Base-by-base conservation (phyloP, 768 basidiomycete genomes). In the Russula sp. region DNA sequence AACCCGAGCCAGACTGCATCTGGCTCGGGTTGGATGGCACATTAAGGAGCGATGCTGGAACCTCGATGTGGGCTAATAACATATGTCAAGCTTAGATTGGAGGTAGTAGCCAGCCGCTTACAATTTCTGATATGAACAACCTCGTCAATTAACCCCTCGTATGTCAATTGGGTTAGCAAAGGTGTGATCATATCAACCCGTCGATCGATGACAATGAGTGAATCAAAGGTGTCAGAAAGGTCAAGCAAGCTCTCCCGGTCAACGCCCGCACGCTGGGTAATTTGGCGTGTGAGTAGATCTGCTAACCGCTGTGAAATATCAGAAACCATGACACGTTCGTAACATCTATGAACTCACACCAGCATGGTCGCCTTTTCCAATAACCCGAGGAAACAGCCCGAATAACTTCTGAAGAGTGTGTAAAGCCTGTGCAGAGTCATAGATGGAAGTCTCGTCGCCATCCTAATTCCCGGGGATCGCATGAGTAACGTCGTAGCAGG, bases 91-190 rank as follows among this genome's bases (percentile, higher is more conserved):
- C 29, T 25, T 4, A 9, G n/a, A 29, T 25, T 25, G 43, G n/a
- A n/a, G 52, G 16, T 47, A 34, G 51, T 32, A 22, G 60, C 34
- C 5, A n/a, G 18, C 5, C 10, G 73, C 87, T 61, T 68, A 93
- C 95, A 88, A 69, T 97, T 93, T 72, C 83, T 88, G 64, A 99
- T 87, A 0, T 92, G 90, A 50, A 97, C 78, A 39, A 93, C 75
- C 72, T 99, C 97, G 70, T 98, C 97, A 38, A 98, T 79, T 51
- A 99, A 85, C 20, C 97, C 97, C 71, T 98, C 89, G 67, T 98
- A 98, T 0, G 97, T 99, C 59, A 98, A 77, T 69, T 98, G 95
- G 2, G 97, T 98, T 49, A 96, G 82, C 54, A 98, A 77, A 1
- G 97, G 93, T 0, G 97, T 97, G 61, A 98, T 85, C 89, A 98